These are phyloP conservation scores for Keithomyces neogunnii DNA, from an alignment of 2,329 filamentous ascomycete genomes.

Conservation along the genomic window DNA sequence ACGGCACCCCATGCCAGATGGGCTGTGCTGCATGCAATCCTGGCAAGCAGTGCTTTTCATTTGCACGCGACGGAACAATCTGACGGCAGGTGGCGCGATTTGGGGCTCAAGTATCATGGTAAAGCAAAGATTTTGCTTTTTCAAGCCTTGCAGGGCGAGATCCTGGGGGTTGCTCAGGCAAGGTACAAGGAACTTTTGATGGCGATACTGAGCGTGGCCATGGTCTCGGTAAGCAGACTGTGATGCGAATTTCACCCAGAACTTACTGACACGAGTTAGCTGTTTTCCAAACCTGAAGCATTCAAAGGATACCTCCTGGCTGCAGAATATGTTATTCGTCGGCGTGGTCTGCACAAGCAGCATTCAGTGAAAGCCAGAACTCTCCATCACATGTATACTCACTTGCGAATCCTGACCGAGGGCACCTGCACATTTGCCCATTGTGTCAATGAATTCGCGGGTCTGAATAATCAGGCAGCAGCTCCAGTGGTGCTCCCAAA, in stretches of 20 bases:
- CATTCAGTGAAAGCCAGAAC: constrained; percentile 33
- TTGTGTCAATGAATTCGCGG: constrained; percentile 5
- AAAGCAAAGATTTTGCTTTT: constrained; percentile 23
- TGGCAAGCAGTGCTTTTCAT: constrained; percentile 35
- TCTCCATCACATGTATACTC: constrained; percentile 38
- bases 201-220: constrained; percentile 23
- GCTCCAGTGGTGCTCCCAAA: constrained; percentile 10
- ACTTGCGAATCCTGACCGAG: constrained; percentile 35
- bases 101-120: constrained; percentile 20
- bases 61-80: constrained; percentile 16
- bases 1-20: constrained; percentile 26
- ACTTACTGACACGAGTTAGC: background rate
- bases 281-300: background rate
- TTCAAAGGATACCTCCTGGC: background rate
- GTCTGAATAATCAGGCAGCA: background rate
- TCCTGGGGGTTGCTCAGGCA: constrained; percentile 22
- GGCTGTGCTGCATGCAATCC: constrained; percentile 28
- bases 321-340: background rate
- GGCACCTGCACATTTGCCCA: constrained; percentile 19
- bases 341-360: constrained; percentile 17
- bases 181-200: constrained; percentile 35
- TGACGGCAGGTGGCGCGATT: constrained; percentile 16
- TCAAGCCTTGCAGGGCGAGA: constrained; percentile 24
- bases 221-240: background rate
- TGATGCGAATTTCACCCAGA: too few relatives aligned